A percentile compares a stretch with the other conserved stretches of the same genome.
These are phyloP conservation scores for Calamus simplicifolius DNA, from an alignment of 176 grass and related monocot species.

Conservation along the genomic window DNA sequence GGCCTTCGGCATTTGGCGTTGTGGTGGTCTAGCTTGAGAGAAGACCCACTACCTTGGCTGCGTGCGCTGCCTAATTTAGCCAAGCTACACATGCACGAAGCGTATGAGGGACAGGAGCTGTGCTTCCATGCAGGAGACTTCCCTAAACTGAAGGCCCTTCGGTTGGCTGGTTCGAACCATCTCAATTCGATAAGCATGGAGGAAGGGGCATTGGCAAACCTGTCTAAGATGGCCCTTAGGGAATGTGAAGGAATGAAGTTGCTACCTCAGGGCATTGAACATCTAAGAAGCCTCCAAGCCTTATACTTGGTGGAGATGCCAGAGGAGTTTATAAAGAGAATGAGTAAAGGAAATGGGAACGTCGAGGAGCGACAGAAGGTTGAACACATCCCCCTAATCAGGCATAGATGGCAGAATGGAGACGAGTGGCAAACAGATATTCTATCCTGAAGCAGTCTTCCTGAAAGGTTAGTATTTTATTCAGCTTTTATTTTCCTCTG, in stretches of 20 bases:
- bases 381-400: no score
- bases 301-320: background rate
- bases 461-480: no score
- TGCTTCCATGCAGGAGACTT: constrained; percentile 8
- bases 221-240: background rate
- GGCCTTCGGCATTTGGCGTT: constrained; percentile 3
- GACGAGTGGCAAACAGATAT: no score
- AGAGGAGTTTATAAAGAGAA: background rate
- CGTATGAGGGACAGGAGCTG: background rate
- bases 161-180: background rate
- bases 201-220: background rate
- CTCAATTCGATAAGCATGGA: background rate
- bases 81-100: background rate
- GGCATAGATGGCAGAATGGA: no score
- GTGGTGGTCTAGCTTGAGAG: background rate
- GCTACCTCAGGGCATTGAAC: constrained; percentile 14
- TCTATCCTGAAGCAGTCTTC: no score
- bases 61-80: background rate
- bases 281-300: background rate
- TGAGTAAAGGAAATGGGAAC: no score
- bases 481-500: no score
- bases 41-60: background rate
- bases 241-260: background rate
- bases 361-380: no score
- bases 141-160: constrained; percentile 5